Conservation (phyloP, 2,329 filamentous ascomycete species). For the Fusarium papillatum region DNA sequence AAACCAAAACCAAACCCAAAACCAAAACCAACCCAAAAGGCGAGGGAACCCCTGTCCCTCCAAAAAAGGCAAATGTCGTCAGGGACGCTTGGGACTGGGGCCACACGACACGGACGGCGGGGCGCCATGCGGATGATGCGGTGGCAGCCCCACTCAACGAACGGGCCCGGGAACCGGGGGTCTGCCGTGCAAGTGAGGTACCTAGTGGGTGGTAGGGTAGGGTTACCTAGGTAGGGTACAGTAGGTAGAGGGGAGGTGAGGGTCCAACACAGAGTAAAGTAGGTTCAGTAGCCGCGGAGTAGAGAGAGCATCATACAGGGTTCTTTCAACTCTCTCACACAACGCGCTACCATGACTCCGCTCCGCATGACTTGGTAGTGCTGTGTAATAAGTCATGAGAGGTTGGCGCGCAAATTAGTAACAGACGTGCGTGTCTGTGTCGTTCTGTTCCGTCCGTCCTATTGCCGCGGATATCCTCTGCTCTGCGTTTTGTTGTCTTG, state of each 20-base stretch:
- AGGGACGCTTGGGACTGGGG: conserved; percentile 25
- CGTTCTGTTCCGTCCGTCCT: conserved; percentile 1
- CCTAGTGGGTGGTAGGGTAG: no score
- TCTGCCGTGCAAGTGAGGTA: conserved; percentile 14
- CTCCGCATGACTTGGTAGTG: conserved; percentile 9
- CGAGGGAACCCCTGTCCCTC: not conserved
- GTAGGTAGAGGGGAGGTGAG: not conserved
- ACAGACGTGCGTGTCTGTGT: not conserved
- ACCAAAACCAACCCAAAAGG: not conserved
- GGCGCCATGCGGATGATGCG: conserved; percentile 34
- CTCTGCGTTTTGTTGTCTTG: conserved; percentile 13
- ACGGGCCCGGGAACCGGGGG: conserved; percentile 33
- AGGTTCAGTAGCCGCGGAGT: not conserved
- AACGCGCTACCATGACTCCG: conserved; percentile 14
- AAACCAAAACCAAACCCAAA: not conserved
- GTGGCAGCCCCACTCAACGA: conserved; percentile 24
- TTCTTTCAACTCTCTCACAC: conserved; percentile 1
- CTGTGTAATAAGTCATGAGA: conserved; percentile 15
- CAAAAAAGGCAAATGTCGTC: conserved; percentile 16
- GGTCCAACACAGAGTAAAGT: not conserved
- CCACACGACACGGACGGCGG: conserved; percentile 27
- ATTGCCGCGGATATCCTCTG: conserved; percentile 5
- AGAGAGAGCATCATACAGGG: conserved; percentile 14
- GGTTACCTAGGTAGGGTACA: not conserved
- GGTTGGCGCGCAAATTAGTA: conserved; percentile 1